Conservation (phyloP, 148 eudicot species). For the Linanthus parryae region DNA sequence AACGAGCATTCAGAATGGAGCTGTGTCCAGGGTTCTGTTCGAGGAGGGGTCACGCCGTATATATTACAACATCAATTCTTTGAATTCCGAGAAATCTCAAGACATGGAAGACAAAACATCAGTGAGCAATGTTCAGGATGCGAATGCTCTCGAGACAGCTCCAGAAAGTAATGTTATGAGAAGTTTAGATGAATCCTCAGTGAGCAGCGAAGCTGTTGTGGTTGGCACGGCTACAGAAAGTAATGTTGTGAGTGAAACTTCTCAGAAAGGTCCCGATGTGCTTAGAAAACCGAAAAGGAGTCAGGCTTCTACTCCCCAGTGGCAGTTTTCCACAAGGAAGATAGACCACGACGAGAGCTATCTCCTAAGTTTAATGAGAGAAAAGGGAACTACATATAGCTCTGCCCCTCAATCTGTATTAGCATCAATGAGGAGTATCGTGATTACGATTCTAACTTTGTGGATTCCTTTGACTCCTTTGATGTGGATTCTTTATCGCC, state of each 20-base stretch:
- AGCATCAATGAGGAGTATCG: slow-evolving; percentile 33
- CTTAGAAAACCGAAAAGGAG: slow-evolving; percentile 23
- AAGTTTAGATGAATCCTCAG: slow-evolving; percentile 6
- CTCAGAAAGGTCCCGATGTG: slow-evolving; percentile 11
- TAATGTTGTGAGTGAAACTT: slow-evolving; percentile 13
- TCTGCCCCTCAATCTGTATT: slow-evolving; percentile 85
- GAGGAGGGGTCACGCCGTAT: slow-evolving; percentile 90
- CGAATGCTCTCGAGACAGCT: slow-evolving; percentile 21
- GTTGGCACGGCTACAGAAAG: slow-evolving; percentile 15
- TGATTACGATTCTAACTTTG: slow-evolving; percentile 66
- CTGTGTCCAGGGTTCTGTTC: slow-evolving; percentile 61
- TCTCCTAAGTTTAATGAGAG: slow-evolving; percentile 79
- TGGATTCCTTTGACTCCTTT: slow-evolving; percentile 91
- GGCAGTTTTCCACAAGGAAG: slow-evolving; percentile 84
- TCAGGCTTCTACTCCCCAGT: slow-evolving; percentile 32
- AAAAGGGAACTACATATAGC: slow-evolving; percentile 61
- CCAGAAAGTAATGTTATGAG: slow-evolving; percentile 10
- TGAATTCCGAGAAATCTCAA: slow-evolving; percentile 17
- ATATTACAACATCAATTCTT: slow-evolving; percentile 48
- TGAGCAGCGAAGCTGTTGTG: slow-evolving; percentile 13
- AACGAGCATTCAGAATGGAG: slow-evolving; percentile 54
- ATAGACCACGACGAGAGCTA: slow-evolving; percentile 78
- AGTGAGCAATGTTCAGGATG: slow-evolving; percentile 12
- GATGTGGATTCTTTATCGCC: slow-evolving; percentile 94
- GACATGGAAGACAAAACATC: slow-evolving; percentile 21